Conservation (phyloP, 768 basidiomycete species). For the Paxillus rubicundulus region DNA sequence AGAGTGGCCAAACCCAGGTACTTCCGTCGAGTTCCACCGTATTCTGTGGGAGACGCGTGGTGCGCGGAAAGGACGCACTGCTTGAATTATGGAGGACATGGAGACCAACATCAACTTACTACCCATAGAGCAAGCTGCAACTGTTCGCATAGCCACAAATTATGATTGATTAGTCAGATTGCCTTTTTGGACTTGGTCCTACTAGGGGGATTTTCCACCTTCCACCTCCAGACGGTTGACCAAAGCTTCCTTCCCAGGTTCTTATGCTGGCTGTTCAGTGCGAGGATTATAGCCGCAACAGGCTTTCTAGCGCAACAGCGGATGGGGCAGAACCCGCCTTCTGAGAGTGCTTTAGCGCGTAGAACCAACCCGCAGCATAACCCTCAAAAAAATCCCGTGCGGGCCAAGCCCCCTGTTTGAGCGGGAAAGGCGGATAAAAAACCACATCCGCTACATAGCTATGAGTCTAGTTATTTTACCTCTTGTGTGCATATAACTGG, state of each 20-base stretch:
- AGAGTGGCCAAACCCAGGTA: conserved; percentile 1
- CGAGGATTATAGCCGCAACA: too few species aligned
- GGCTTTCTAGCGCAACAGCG: too few species aligned
- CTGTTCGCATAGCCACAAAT: conserved; percentile 28
- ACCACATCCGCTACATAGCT: background rate
- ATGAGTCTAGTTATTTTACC: background rate
- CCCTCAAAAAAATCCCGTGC: background rate
- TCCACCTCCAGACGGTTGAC: too few species aligned
- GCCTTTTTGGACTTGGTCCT: background rate
- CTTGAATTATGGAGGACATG: conserved; percentile 25
- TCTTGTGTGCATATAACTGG: background rate
- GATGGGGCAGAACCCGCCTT: background rate
- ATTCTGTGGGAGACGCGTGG: conserved; percentile 10
- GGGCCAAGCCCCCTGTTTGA: background rate
- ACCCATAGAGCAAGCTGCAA: too few species aligned
- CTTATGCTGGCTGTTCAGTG: too few species aligned
- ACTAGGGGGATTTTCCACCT: too few species aligned
- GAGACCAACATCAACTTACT: too few species aligned
- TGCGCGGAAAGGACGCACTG: conserved; percentile 16
- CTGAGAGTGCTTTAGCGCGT: background rate
- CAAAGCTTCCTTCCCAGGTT: too few species aligned
- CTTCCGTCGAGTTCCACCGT: conserved; percentile 26
- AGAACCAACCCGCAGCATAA: background rate
- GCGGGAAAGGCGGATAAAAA: background rate
- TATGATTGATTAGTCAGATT: conserved; percentile 3